Evolutionary conservation across 2,329 filamentous ascomycete species (phyloP), one percentile per base, ranked within the genome.

Genomic region (Dendryphion nanum): DNA sequence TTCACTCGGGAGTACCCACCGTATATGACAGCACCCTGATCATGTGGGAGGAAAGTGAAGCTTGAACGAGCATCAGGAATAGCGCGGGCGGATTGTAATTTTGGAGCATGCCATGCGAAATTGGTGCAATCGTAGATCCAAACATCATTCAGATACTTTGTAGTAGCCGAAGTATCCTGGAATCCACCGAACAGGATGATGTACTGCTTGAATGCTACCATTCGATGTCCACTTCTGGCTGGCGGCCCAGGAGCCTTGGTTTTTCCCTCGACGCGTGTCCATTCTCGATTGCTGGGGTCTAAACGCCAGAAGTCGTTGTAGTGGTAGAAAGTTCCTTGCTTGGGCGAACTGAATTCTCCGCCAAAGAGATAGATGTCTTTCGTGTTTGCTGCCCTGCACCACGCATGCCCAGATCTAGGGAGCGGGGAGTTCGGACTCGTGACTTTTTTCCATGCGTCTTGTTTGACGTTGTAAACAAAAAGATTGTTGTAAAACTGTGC

Each of bases 221-320:
- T 95, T 50, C 91, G 81, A 66, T 96, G 90, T 3, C 93, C 93
- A 63, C 87, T 94, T 49, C 93, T 77, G 3, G 91, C 89, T 2
- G 88, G 85, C 26, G 91, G 91, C 23, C 78, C 77, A 60, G 86
- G 85, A 35, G 86, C 86, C 64, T 86, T 87, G 41, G 86, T 86
- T 71, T 83, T 84, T 2, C 76, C 77, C 64, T 98, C 93, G 21
- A 98, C 75, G 44, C 90, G 85, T 40, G 82, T 86, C 93, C 93
- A 98, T 71, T 98, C 93, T 54, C 89, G 78, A 6, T 80, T 83
- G 6, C 77, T 78, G 1, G 91, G 86, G 59, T 97, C 90, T 30
- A 97, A 77, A 34, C 85, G 78, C 91, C 93, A 98, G 64, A 98
- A 97, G 69, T 97, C 93, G 58, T 95, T 95, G 71, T 98, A 98